phyloP scores from a whole-genome alignment of 2,329 filamentous ascomycete genomes.

The Purpureocillium takamizusanense region DNA sequence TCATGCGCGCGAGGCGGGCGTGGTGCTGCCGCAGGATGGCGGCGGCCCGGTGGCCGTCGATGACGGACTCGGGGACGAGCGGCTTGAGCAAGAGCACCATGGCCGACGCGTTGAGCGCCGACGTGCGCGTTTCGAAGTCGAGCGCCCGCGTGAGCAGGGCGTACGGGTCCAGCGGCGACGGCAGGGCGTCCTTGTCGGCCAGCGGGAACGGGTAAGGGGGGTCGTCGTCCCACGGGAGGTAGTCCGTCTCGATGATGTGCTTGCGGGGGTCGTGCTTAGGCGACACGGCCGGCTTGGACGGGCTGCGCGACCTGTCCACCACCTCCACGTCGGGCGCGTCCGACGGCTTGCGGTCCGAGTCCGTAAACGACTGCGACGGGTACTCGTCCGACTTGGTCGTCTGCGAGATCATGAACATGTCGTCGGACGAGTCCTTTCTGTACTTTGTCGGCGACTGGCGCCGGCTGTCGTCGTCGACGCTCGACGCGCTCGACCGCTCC shows the following conservation, averaged over 20 bases:
- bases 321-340: conserved; percentile 8
- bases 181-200: conserved; percentile 6
- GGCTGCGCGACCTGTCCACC: conserved; percentile 12
- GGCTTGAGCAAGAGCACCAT: conserved; percentile 52
- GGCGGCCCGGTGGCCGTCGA: conserved; percentile 45
- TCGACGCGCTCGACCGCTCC: conserved; percentile 17
- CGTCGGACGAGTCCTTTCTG: conserved; percentile 17
- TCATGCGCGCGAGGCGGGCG: conserved; percentile 48
- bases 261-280: conserved; percentile 29
- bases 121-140: conserved; percentile 45
- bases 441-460: neutral
- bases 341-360: conserved; percentile 11
- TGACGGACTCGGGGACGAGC: conserved; percentile 42
- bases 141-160: conserved; percentile 43
- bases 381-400: conserved; percentile 31
- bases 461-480: conserved; percentile 34
- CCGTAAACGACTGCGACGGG: conserved; percentile 15
- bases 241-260: conserved; percentile 47
- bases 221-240: conserved; percentile 49
- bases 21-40: conserved; percentile 53
- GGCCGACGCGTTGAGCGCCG: conserved; percentile 49
- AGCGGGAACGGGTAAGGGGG: conserved; percentile 43
- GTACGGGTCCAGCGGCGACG: conserved; percentile 44
- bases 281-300: conserved; percentile 14
- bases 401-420: conserved; percentile 36